phyloP scores from a whole-genome alignment of 768 basidiomycete species.

The Sistotremastrum niveocremeum region DNA sequence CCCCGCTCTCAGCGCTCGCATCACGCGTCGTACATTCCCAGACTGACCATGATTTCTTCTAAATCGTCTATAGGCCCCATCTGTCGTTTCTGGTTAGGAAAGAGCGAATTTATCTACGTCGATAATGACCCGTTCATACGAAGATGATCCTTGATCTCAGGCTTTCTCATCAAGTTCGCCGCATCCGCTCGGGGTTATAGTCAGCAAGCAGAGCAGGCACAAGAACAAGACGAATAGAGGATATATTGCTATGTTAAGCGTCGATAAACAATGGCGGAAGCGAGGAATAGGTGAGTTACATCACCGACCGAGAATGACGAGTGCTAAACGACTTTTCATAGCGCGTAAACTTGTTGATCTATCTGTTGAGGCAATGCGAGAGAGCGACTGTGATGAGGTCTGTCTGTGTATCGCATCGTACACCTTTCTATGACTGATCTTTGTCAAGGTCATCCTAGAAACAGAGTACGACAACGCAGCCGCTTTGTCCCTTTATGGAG shows the following conservation, averaged over 20 bases:
- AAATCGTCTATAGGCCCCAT: constrained; percentile 53
- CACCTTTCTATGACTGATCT: neutral
- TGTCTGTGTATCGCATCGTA: constrained; percentile 14
- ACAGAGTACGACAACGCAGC: constrained; percentile 90
- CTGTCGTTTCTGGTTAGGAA: constrained; percentile 59
- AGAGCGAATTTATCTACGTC: neutral
- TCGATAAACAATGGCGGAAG: constrained; percentile 71
- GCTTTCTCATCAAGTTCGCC: constrained; percentile 42
- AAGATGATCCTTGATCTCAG: constrained; percentile 18
- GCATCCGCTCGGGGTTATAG: constrained; percentile 77
- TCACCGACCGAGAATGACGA: too few species aligned
- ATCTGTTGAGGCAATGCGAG: constrained; percentile 76
- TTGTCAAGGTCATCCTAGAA: constrained; percentile 73
- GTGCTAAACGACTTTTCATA: constrained; percentile 19
- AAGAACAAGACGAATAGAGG: constrained; percentile 64
- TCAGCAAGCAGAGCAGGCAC: constrained; percentile 95
- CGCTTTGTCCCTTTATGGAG: constrained; percentile 80
- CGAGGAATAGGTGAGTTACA: constrained; percentile 73
- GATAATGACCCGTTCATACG: constrained; percentile 4
- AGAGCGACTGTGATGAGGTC: constrained; percentile 77
- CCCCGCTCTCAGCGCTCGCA: constrained; percentile 3
- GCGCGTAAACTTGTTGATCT: constrained; percentile 76
- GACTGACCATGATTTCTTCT: neutral
- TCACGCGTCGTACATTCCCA: neutral
- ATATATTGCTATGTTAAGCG: constrained; percentile 97